Evolutionary conservation across 805 yeast genomes (phyloP).

Genomic region (Metschnikowia kunwiensis): DNA sequence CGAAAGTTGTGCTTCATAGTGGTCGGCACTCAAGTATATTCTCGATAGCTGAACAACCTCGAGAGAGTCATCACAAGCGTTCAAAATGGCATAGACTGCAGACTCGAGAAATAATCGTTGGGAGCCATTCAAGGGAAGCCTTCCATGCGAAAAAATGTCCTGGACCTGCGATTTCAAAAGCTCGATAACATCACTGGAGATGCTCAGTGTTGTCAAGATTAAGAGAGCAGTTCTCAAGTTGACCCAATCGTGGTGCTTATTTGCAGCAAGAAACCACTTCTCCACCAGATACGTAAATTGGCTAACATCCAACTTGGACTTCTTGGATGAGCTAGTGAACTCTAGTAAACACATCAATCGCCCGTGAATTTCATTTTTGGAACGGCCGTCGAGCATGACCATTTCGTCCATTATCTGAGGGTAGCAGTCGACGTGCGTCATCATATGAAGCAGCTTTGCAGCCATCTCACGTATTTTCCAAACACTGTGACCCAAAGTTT

Average conservation of each 20-base stretch:
- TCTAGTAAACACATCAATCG: constrained; percentile 11
- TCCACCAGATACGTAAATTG: constrained; percentile 19
- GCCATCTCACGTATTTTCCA: constrained; percentile 93
- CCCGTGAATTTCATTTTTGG: constrained; percentile 13
- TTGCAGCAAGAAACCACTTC: constrained; percentile 16
- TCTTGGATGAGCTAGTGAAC: constrained; percentile 2
- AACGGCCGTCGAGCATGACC: neutral
- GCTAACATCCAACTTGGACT: neutral
- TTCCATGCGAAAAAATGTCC: neutral
- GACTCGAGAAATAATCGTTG: constrained; percentile 33
- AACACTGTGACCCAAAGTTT: constrained; percentile 46
- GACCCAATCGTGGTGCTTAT: constrained; percentile 32
- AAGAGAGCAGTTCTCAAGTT: constrained; percentile 11
- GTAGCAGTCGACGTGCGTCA: constrained; percentile 27
- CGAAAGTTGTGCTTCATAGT: constrained; percentile 10
- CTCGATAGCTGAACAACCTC: neutral
- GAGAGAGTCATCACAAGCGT: constrained; percentile 15
- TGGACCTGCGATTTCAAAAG: neutral
- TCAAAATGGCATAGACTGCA: constrained; percentile 20
- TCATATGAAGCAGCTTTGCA: constrained; percentile 61
- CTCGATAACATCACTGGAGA: neutral
- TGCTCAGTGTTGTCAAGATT: constrained; percentile 1
- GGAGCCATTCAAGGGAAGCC: constrained; percentile 10
- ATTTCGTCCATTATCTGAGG: constrained; percentile 23
- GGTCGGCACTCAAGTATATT: neutral